Percentiles rank a stretch among this genome's conserved stretches.
phyloP scores from a whole-genome alignment of 305 asterid species.

The Fraxinus albicans region DNA sequence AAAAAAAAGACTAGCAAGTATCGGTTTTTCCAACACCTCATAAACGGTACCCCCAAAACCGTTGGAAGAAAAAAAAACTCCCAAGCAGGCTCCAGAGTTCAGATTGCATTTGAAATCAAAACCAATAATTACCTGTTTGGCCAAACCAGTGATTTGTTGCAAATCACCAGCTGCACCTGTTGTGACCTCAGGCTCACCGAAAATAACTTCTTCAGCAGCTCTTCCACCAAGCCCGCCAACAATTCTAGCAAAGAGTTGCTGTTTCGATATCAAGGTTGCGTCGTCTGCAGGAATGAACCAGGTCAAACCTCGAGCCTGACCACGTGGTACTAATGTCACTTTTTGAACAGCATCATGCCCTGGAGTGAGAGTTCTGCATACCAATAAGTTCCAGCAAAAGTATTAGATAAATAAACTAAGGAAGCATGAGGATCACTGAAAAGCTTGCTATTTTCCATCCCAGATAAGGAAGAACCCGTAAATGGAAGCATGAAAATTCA shows the following conservation, averaged over 20 bases:
- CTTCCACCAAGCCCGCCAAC: constrained; percentile 98
- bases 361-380: constrained; percentile 87
- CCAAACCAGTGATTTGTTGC: constrained; percentile 90
- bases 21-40: not conserved
- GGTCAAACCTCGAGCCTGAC: constrained; percentile 93
- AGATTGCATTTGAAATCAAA: not conserved
- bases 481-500: not conserved
- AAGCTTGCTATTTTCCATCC: not conserved
- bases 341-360: constrained; percentile 95
- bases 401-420: not conserved
- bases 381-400: constrained; percentile 15
- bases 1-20: no score
- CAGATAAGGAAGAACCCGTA: not conserved
- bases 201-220: constrained; percentile 92
- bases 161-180: constrained; percentile 96
- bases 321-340: constrained; percentile 91
- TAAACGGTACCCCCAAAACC: not conserved
- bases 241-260: constrained; percentile 85
- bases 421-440: not conserved
- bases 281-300: constrained; percentile 97
- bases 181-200: constrained; percentile 95
- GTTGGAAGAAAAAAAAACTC: not conserved
- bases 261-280: constrained; percentile 90
- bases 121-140: constrained; percentile 62
- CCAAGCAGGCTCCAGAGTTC: not conserved